Conservation (phyloP, 75 land plant species). For the Azolla pinnata region DNA sequence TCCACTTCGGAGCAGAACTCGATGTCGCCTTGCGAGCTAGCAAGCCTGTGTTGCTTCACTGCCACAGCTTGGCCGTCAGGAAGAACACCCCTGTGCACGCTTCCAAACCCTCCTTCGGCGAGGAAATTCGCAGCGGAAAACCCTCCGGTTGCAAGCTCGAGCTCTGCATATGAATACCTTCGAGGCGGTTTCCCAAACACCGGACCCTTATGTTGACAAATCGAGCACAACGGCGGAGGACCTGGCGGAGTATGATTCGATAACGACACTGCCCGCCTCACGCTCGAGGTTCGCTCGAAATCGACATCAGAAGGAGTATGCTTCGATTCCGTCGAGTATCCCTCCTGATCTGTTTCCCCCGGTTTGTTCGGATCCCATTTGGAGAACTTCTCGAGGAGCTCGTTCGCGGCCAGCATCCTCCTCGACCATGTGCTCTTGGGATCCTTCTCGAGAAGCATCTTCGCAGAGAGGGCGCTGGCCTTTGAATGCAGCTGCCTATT, state of each 20-base stretch:
- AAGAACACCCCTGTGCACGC: conserved; percentile 76
- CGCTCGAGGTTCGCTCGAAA: conserved; percentile 27
- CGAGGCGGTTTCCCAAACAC: conserved; percentile 80
- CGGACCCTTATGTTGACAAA: conserved; percentile 87
- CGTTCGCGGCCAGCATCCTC: conserved; percentile 7
- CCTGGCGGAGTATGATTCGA: conserved; percentile 44
- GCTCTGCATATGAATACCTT: conserved; percentile 63
- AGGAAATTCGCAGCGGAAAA: conserved; percentile 62
- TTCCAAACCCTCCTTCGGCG: conserved; percentile 93
- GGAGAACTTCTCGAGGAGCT: conserved; percentile 34
- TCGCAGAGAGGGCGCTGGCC: no score
- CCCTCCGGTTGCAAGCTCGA: conserved; percentile 60
- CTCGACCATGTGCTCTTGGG: neutral
- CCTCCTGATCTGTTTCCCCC: conserved; percentile 12
- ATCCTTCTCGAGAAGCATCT: no score
- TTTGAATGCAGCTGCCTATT: neutral
- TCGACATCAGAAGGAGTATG: no score
- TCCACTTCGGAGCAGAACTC: conserved; percentile 94
- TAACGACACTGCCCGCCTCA: conserved; percentile 53
- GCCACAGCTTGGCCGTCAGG: conserved; percentile 82
- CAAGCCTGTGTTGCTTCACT: conserved; percentile 87
- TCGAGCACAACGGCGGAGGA: conserved; percentile 84
- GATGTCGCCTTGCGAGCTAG: conserved; percentile 81
- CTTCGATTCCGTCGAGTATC: no score
- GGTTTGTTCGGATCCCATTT: conserved; percentile 20